Evolutionary conservation across 768 basidiomycete species (phyloP).

Genomic region (Xerocomellus amylosporus): DNA sequence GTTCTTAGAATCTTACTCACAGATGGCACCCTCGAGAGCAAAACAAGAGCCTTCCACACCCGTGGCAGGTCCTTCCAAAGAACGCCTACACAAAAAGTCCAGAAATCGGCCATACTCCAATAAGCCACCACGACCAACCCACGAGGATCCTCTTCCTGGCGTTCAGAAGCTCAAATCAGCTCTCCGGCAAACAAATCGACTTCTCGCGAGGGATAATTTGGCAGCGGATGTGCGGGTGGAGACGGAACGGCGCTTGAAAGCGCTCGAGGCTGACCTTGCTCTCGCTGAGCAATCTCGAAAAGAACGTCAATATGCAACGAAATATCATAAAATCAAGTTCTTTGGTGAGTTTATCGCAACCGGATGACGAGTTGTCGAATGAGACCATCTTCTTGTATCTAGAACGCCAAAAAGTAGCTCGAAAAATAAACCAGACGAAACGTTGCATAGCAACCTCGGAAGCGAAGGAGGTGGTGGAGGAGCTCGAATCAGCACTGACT

Average conservation of each 20-base stretch:
- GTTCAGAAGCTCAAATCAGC: constrained; percentile 85
- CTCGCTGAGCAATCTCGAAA: constrained; percentile 60
- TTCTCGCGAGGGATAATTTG: constrained; percentile 82
- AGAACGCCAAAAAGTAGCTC: constrained; percentile 87
- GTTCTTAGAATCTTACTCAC: too few relatives aligned
- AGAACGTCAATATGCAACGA: constrained; percentile 68
- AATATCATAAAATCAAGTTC: constrained; percentile 92
- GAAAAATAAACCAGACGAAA: constrained; percentile 72
- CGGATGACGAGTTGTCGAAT: neutral
- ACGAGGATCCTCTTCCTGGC: constrained; percentile 46
- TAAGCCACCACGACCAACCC: neutral
- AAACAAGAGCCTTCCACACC: neutral
- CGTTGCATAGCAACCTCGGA: constrained; percentile 43
- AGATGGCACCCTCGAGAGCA: constrained; percentile 22
- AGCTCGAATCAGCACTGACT: constrained; percentile 47
- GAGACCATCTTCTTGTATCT: neutral
- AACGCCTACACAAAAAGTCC: constrained; percentile 11
- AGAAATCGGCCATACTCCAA: constrained; percentile 14
- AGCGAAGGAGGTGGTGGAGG: constrained; percentile 38
- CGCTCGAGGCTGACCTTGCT: constrained; percentile 70
- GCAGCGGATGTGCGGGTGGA: constrained; percentile 82
- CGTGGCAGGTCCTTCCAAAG: constrained; percentile 13
- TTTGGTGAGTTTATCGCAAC: constrained; percentile 60
- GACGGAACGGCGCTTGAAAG: constrained; percentile 74
- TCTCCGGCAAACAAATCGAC: constrained; percentile 75